Evolutionary conservation across 805 yeast species (phyloP).

Genomic region (Candida incommunis): DNA sequence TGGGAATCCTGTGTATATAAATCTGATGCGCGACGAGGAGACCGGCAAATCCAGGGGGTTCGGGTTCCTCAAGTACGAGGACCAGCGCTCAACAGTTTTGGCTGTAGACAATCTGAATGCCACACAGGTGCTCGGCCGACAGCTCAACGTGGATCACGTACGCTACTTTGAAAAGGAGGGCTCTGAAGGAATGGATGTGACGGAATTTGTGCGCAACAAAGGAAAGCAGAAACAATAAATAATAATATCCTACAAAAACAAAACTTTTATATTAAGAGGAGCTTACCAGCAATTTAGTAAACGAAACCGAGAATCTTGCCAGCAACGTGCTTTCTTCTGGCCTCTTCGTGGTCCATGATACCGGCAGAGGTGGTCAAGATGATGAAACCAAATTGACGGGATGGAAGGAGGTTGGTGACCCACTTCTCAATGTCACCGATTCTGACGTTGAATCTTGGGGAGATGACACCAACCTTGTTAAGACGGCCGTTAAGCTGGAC

Average conservation of each 20-base stretch:
- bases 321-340: constrained; percentile 98
- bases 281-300: constrained; percentile 37
- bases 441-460: constrained; percentile 97
- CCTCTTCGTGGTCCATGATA: constrained; percentile 99
- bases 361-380: constrained; percentile 98
- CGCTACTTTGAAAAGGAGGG: constrained; percentile 39
- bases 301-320: constrained; percentile 98
- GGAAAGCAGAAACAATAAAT: constrained; percentile 1
- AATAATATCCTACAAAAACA: constrained; percentile 1
- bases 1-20: constrained; percentile 71
- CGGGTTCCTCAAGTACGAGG: constrained; percentile 73
- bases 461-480: constrained; percentile 97
- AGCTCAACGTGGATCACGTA: constrained; percentile 57
- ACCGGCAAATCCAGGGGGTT: constrained; percentile 61
- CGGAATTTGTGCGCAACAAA: not conserved
- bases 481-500: constrained; percentile 95
- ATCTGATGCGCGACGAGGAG: constrained; percentile 49
- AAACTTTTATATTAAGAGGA: not conserved
- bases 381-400: constrained; percentile 98
- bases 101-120: constrained; percentile 89
- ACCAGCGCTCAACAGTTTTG: constrained; percentile 61
- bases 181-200: constrained; percentile 9
- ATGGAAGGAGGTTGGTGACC: constrained; percentile 97
- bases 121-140: constrained; percentile 33
- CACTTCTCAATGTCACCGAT: constrained; percentile 93